Percentiles rank a stretch among this genome's conserved stretches.
These are phyloP conservation scores for Lepidium aucheri DNA, from an alignment of 345 rosid genomes.

Conservation along the genomic window DNA sequence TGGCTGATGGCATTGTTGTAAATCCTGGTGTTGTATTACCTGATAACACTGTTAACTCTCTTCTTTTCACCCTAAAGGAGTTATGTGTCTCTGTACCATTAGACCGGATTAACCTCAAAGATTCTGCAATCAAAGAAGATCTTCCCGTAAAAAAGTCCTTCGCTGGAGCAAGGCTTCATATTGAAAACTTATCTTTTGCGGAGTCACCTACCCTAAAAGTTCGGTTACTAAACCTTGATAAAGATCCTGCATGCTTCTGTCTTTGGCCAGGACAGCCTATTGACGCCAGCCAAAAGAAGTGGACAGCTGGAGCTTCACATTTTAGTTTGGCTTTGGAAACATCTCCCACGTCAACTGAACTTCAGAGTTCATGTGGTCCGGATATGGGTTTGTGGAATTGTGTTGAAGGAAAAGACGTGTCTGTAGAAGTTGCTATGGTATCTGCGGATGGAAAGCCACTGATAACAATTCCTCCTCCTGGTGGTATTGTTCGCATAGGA, in stretches of 20 bases:
- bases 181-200: conserved; percentile 63
- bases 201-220: conserved; percentile 81
- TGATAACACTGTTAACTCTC: conserved; percentile 69
- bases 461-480: conserved; percentile 84
- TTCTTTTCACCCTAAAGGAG: conserved; percentile 56
- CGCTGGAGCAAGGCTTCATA: conserved; percentile 86
- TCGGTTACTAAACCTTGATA: conserved; percentile 71
- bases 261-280: conserved; percentile 87
- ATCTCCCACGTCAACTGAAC: conserved; percentile 29
- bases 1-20: conserved; percentile 92
- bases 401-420: conserved; percentile 65
- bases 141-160: conserved; percentile 39
- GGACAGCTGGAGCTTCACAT: conserved; percentile 59
- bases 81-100: conserved; percentile 72
- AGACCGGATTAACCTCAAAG: conserved; percentile 39
- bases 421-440: conserved; percentile 77
- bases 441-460: conserved; percentile 90
- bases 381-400: conserved; percentile 67
- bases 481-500: conserved; percentile 84
- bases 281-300: conserved; percentile 96
- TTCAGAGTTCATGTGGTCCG: conserved; percentile 25
- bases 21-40: conserved; percentile 71
- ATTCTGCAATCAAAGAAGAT: conserved; percentile 27
- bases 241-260: conserved; percentile 95
- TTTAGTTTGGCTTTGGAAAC: conserved; percentile 79